A percentile compares a stretch with the other conserved stretches of the same genome.
These are phyloP conservation scores for Wolfiporia cocos DNA, from an alignment of 1,284 basidiomycete species.

Conservation along the genomic window DNA sequence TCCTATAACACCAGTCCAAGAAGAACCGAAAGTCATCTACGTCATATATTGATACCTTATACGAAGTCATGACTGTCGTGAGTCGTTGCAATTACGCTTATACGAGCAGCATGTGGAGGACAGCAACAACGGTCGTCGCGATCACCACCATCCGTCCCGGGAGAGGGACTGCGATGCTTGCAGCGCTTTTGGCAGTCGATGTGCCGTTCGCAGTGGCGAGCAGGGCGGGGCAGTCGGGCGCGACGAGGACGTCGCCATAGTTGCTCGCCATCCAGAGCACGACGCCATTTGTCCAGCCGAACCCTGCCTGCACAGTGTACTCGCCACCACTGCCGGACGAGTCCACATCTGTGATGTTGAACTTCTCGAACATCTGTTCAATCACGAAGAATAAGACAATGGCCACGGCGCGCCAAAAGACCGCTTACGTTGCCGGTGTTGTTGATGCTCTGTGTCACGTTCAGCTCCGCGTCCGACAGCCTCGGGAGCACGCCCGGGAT, in stretches of 20 bases:
- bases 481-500: conserved; percentile 65
- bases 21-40: too few species aligned
- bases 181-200: too few species aligned
- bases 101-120: too few species aligned
- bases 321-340: conserved; percentile 84
- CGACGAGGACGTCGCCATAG: conserved; percentile 60
- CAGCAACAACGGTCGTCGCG: too few species aligned
- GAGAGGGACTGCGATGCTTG: too few species aligned
- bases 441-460: conserved; percentile 61
- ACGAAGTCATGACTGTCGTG: too few species aligned
- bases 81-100: too few species aligned
- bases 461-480: conserved; percentile 67
- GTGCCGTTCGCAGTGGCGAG: conserved; percentile 8
- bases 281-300: conserved; percentile 92
- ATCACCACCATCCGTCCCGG: too few species aligned
- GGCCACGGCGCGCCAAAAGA: background rate
- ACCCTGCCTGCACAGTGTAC: conserved; percentile 78
- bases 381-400: background rate
- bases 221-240: conserved; percentile 61
- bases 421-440: conserved; percentile 67
- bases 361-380: conserved; percentile 88
- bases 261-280: conserved; percentile 69
- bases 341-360: conserved; percentile 72
- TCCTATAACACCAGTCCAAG: too few species aligned
- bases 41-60: too few species aligned